Evolutionary conservation across 257 asterid species (phyloP).

Genomic region (Primulina tabacum): DNA sequence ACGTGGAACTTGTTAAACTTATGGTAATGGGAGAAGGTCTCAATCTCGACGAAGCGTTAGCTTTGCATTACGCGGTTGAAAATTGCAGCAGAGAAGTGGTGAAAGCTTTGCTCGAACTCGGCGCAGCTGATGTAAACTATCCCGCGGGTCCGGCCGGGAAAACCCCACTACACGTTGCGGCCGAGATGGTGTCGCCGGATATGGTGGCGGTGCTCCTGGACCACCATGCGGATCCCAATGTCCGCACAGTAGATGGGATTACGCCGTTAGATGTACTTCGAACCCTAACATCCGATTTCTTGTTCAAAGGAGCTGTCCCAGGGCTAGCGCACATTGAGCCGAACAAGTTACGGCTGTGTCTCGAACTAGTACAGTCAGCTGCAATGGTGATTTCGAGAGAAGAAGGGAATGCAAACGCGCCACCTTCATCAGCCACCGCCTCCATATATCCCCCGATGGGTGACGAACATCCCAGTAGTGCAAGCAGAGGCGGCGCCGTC

Average conservation of each 20-base stretch:
- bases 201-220: constrained; percentile 94
- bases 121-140: constrained; percentile 90
- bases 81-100: constrained; percentile 86
- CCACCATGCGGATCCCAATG: constrained; percentile 94
- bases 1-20: constrained; percentile 90
- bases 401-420: constrained; percentile 55
- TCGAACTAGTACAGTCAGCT: constrained; percentile 88
- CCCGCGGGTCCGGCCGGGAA: constrained; percentile 89
- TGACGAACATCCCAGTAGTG: constrained; percentile 42
- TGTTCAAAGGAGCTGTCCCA: constrained; percentile 84
- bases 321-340: constrained; percentile 83
- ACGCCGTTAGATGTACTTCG: constrained; percentile 81
- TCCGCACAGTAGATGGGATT: constrained; percentile 69
- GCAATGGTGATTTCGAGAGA: constrained; percentile 91
- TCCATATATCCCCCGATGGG: constrained; percentile 61
- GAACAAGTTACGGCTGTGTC: constrained; percentile 76
- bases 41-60: constrained; percentile 76
- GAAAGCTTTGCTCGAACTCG: constrained; percentile 81
- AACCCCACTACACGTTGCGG: constrained; percentile 79
- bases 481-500: constrained; percentile 33
- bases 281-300: constrained; percentile 91
- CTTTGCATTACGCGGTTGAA: constrained; percentile 82
- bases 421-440: constrained; percentile 25
- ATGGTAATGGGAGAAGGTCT: constrained; percentile 99
- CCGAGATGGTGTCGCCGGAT: constrained; percentile 97